Conservation (phyloP, 345 rosid species). For the Murraya paniculata region DNA sequence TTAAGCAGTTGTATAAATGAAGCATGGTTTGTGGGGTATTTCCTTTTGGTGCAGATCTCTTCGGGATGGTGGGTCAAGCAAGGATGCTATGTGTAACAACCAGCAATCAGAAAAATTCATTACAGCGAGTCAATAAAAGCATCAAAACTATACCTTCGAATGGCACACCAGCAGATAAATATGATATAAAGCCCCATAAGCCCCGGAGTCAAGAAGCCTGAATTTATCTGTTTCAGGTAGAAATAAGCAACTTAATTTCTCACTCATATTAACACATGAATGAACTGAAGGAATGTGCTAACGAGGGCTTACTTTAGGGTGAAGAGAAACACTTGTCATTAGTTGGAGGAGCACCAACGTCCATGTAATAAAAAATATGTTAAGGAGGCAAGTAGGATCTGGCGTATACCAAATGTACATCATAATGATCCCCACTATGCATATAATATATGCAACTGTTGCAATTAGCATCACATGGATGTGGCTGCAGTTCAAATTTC, state of each 20-base stretch:
- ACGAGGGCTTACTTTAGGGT: slow-evolving; percentile 56
- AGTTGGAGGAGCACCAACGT: slow-evolving; percentile 87
- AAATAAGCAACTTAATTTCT: background rate
- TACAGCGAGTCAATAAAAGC: background rate
- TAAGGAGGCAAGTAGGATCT: slow-evolving; percentile 79
- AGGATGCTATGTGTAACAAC: background rate
- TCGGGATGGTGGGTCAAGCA: background rate
- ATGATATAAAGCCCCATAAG: slow-evolving; percentile 95
- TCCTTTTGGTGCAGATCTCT: background rate
- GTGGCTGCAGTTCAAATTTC: slow-evolving; percentile 50
- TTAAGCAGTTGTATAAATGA: background rate
- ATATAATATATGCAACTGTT: slow-evolving; percentile 61
- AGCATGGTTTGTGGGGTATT: background rate
- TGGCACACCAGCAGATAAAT: slow-evolving; percentile 96
- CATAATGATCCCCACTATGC: slow-evolving; percentile 76
- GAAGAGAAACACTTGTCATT: slow-evolving; percentile 91
- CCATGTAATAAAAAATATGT: slow-evolving; percentile 92
- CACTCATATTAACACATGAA: background rate
- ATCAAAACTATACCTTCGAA: slow-evolving; percentile 57
- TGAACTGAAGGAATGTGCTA: background rate
- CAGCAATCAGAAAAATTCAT: background rate
- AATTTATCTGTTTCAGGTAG: slow-evolving; percentile 54
- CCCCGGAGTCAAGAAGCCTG: slow-evolving; percentile 81
- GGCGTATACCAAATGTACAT: slow-evolving; percentile 98
- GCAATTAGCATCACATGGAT: slow-evolving; percentile 70